Evolutionary conservation across 306 rosid genomes (phyloP).

Genomic region (Corylus heterophylla): DNA sequence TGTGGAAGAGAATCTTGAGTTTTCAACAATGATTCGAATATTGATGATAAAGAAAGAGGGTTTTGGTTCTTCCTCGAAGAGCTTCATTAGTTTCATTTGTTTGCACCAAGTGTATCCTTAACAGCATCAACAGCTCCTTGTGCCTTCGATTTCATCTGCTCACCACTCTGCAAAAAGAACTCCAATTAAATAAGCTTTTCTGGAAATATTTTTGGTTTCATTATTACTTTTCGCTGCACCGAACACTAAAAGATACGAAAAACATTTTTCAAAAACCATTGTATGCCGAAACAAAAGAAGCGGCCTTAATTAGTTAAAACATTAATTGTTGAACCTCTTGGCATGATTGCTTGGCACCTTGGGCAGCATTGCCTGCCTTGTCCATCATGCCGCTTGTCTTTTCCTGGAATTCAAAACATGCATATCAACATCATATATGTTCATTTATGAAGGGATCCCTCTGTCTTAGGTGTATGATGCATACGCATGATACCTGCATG

Average conservation of each 20-base stretch:
- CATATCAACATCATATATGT: neutral
- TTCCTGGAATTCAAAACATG: conserved; percentile 33
- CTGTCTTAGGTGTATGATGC: neutral
- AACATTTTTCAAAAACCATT: too few relatives aligned
- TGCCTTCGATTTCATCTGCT: conserved; percentile 35
- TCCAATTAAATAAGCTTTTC: neutral
- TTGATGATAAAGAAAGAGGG: too few relatives aligned
- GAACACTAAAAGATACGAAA: too few relatives aligned
- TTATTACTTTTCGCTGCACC: too few relatives aligned
- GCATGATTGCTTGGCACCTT: conserved; percentile 43
- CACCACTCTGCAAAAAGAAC: conserved; percentile 32
- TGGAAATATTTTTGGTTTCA: too few relatives aligned
- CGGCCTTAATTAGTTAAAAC: neutral
- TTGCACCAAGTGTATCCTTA: conserved; percentile 23
- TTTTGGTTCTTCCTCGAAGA: neutral
- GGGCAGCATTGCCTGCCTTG: conserved; percentile 38
- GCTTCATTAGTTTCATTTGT: conserved; percentile 25
- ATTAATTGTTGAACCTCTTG: conserved; percentile 34
- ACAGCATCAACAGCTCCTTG: conserved; percentile 31
- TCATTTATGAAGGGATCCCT: neutral
- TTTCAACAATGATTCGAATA: too few relatives aligned
- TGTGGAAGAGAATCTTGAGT: neutral
- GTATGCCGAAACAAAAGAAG: too few relatives aligned
- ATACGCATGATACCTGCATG: too few relatives aligned
- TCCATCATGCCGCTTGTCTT: conserved; percentile 40